Base-by-base conservation (phyloP, 2,329 filamentous ascomycete genomes). In the Trichoderma brevicompactum region DNA sequence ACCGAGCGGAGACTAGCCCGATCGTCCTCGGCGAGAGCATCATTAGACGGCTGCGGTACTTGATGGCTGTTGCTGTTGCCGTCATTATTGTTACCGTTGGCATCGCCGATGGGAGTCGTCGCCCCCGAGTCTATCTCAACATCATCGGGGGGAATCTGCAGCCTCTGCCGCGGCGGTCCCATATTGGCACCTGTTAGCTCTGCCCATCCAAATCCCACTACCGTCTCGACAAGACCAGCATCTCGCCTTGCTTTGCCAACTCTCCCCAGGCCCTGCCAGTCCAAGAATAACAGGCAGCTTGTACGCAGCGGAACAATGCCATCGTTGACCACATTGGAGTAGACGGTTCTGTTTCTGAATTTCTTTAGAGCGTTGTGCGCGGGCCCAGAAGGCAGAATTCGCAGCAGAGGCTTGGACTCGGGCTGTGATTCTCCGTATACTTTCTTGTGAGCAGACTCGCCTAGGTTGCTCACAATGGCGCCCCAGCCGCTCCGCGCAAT, bases 271-370 rank as follows among this genome's bases (percentile, higher is more conserved):
- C 95, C 95, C 77, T 94, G 91, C 95, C 95, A 99, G 75, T 99
- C 95, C 1, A 99, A 81, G 73, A 99, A 99, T 6, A 99, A 79
- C n/a, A 99, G 81, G 76, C 94, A 99, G 68, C 94, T 98, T 5
- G 95, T 99, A 23, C 95, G 88, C 40, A 99, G 80, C 2, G 95
- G 95, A 5, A 99, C 95, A 70, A 99, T 97, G 3, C 94, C 94
- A 77, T 98, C 94, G 73, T 98, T 98, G 70, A 98, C 94, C 12
- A 98, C 94, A 72, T 98, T 98, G 2, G 94, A 97, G 76, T 98
- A 98, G 1, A 97, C 83, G 0, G 95, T 98, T 15, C 94, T 85
- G 75, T 96, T 96, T 23, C 92, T 84, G 76, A 98, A 98, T 78
- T 92, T 92, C 74, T 90, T 89, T 46, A 98, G 79, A 1, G 94